A percentile compares a stretch with the other conserved stretches of the same genome.
phyloP scores from a whole-genome alignment of 305 asterid genomes.

The Euphrasia arctica region DNA sequence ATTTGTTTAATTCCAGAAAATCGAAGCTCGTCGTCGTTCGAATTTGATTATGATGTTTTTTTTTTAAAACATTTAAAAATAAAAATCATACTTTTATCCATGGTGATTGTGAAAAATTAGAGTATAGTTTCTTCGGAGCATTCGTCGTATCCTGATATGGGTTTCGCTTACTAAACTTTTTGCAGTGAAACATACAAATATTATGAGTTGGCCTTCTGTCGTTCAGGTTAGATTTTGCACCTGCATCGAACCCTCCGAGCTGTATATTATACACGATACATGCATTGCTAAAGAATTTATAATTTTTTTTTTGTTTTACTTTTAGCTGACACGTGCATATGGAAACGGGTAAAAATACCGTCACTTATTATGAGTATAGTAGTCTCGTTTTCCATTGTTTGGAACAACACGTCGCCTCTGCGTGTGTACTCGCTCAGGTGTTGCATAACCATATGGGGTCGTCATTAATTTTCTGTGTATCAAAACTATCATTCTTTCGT shows the following conservation, averaged over 20 bases:
- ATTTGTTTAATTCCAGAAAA: conserved; percentile 2
- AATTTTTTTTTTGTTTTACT: background rate
- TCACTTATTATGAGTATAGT: background rate
- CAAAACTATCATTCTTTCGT: background rate
- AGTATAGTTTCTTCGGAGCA: conserved; percentile 11
- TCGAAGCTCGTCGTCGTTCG: background rate
- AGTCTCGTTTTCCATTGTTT: background rate
- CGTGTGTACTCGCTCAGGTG: background rate
- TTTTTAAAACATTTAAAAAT: too few species aligned
- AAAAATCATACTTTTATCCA: too few species aligned
- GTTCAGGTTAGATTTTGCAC: conserved; percentile 69
- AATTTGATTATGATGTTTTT: too few species aligned
- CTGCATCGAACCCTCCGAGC: conserved; percentile 16
- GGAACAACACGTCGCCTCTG: background rate
- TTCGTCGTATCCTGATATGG: conserved; percentile 28
- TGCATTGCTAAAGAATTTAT: conserved; percentile 20
- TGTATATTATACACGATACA: background rate
- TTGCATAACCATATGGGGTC: background rate
- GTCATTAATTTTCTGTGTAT: background rate
- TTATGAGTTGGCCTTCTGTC: conserved; percentile 87
- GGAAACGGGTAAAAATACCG: background rate
- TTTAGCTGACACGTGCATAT: conserved; percentile 13
- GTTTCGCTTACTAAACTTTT: conserved; percentile 40
- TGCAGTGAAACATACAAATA: conserved; percentile 91
- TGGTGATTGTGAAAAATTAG: conserved; percentile 15